phyloP scores from a whole-genome alignment of 768 basidiomycete species.

The Leucosporidium scottii region DNA sequence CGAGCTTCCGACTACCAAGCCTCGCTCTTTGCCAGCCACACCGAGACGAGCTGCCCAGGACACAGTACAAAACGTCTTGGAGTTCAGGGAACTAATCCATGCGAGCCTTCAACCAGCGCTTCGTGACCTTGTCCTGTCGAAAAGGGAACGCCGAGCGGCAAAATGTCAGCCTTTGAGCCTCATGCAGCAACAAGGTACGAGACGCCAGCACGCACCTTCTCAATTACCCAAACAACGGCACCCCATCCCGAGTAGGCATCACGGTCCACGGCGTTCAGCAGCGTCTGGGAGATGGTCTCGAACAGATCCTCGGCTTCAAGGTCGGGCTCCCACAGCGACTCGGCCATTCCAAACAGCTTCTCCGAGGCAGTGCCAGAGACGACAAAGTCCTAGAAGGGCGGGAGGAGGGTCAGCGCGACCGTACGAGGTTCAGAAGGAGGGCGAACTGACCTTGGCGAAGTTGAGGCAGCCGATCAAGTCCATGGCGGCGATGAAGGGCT shows the following conservation, averaged over 20 bases:
- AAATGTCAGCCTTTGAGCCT: constrained; percentile 1
- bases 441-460: constrained; percentile 57
- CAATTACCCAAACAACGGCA: constrained; percentile 81
- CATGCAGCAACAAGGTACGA: background rate
- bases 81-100: constrained; percentile 59
- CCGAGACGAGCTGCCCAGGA: background rate
- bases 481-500: constrained; percentile 90
- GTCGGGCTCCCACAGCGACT: constrained; percentile 97
- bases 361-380: constrained; percentile 86
- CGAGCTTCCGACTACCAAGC: too few relatives aligned
- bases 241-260: constrained; percentile 98
- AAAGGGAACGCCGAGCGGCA: constrained; percentile 32
- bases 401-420: background rate
- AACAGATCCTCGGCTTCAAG: constrained; percentile 93
- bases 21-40: too few relatives aligned
- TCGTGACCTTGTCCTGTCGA: constrained; percentile 56
- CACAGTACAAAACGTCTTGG: background rate
- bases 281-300: constrained; percentile 93
- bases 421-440: background rate
- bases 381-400: constrained; percentile 64
- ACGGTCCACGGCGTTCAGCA: constrained; percentile 85
- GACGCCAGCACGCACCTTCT: constrained; percentile 26
- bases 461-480: constrained; percentile 91
- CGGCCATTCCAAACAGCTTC: constrained; percentile 93
- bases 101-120: constrained; percentile 77